Percentiles rank a stretch among this genome's conserved stretches.
Conservation (phyloP, 2,329 filamentous ascomycete genomes). For the Phialophora tarda region DNA sequence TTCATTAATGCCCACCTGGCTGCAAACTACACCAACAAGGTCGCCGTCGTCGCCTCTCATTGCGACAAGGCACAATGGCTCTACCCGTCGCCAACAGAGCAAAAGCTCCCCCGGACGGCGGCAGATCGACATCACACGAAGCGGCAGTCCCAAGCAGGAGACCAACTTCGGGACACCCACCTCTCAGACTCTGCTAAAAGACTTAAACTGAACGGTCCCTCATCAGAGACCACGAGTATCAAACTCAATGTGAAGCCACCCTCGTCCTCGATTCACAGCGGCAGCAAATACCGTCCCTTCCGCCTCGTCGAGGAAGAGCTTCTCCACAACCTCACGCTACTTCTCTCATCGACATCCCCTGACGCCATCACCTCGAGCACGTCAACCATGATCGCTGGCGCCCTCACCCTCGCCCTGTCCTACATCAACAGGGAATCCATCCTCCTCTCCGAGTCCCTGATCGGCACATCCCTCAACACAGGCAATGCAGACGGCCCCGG, state of each 20-base stretch:
- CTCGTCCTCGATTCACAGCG: constrained; percentile 47
- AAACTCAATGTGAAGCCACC: constrained; percentile 24
- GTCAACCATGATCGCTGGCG: constrained; percentile 88
- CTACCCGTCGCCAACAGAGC: constrained; percentile 66
- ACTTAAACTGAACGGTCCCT: constrained; percentile 30
- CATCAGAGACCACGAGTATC: constrained; percentile 32
- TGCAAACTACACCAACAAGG: constrained; percentile 90
- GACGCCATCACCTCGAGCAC: constrained; percentile 69
- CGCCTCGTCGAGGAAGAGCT: constrained; percentile 83
- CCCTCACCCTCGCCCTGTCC: constrained; percentile 83
- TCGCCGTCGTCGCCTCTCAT: constrained; percentile 89
- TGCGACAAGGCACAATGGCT: constrained; percentile 86
- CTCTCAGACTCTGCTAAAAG: constrained; percentile 36
- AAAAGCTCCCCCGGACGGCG: constrained; percentile 23
- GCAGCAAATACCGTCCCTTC: constrained; percentile 95
- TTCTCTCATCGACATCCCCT: constrained; percentile 72
- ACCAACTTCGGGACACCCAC: constrained; percentile 10
- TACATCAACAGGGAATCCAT: constrained; percentile 86
- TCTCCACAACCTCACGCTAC: constrained; percentile 71
- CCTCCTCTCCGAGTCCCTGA: constrained; percentile 64
- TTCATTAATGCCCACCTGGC: constrained; percentile 97
- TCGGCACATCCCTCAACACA: constrained; percentile 45
- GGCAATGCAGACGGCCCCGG: constrained; percentile 34
- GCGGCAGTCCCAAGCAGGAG: constrained; percentile 18
- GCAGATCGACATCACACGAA: constrained; percentile 30